Evolutionary conservation across 1,284 basidiomycete genomes (phyloP).

Genomic region (Trichosporon sp.): DNA sequence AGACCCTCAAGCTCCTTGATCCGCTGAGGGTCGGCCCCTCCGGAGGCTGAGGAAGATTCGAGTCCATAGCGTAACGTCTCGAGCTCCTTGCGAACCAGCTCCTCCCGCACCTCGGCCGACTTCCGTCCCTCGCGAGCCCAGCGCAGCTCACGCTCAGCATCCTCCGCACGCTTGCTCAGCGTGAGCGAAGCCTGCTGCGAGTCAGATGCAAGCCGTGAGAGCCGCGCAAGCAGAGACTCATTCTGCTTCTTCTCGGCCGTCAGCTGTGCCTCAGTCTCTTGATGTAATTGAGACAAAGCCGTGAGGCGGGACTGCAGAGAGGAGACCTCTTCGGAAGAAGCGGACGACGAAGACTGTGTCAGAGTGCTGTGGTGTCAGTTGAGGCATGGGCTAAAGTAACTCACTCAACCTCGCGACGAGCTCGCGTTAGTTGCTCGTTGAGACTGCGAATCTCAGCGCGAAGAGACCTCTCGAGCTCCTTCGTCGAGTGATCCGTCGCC

Average conservation of each 20-base stretch:
- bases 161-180: conserved; percentile 26
- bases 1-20: conserved; percentile 31
- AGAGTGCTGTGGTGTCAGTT: conserved; percentile 30
- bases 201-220: conserved; percentile 27
- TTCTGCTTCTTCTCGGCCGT: conserved; percentile 28
- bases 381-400: conserved; percentile 6
- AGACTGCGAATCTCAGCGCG: conserved; percentile 32
- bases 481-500: conserved; percentile 24
- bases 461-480: conserved; percentile 30
- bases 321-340: conserved; percentile 19
- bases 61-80: conserved; percentile 16
- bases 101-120: conserved; percentile 36
- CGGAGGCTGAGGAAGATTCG: not conserved
- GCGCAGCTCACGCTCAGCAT: conserved; percentile 37
- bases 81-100: conserved; percentile 34
- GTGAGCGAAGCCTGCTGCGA: conserved; percentile 22
- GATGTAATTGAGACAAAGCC: conserved; percentile 33
- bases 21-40: conserved; percentile 9
- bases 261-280: conserved; percentile 29
- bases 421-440: conserved; percentile 38
- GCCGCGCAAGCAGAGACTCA: conserved; percentile 26
- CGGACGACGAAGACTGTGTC: conserved; percentile 33
- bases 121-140: conserved; percentile 42
- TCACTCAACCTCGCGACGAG: conserved; percentile 45
- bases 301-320: conserved; percentile 35